A percentile compares a stretch with the other conserved stretches of the same genome.
Evolutionary conservation across 1,284 basidiomycete species (phyloP).

Genomic region (Cryptococcus neoformans): DNA sequence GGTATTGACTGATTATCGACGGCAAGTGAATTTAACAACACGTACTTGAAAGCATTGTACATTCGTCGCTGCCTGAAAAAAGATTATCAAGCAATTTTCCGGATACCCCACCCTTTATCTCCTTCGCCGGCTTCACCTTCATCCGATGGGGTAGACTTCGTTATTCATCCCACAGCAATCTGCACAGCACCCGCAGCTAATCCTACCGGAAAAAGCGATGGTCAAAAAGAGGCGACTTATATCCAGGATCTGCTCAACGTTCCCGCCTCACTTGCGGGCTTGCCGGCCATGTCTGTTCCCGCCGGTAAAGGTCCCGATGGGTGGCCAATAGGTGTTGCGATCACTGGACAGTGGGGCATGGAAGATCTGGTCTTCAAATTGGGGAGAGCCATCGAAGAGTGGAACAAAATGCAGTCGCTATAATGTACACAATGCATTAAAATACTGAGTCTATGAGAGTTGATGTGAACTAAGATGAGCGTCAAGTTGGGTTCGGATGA

Average conservation of each 20-base stretch:
- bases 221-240: slow-evolving; percentile 58
- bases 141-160: slow-evolving; percentile 62
- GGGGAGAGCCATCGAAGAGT: slow-evolving; percentile 43
- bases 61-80: slow-evolving; percentile 66
- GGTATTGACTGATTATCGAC: neutral
- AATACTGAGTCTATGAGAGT: neutral
- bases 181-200: slow-evolving; percentile 65
- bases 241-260: slow-evolving; percentile 91
- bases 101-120: slow-evolving; percentile 48
- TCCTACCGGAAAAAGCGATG: slow-evolving; percentile 3
- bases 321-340: slow-evolving; percentile 82
- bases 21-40: slow-evolving; percentile 87
- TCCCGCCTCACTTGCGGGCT: slow-evolving; percentile 82
- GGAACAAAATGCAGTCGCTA: slow-evolving; percentile 7
- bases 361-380: slow-evolving; percentile 65
- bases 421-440: neutral
- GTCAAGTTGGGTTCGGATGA: slow-evolving; percentile 12
- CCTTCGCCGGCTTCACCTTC: slow-evolving; percentile 10
- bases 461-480: neutral
- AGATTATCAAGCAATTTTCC: slow-evolving; percentile 74
- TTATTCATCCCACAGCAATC: slow-evolving; percentile 82
- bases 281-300: slow-evolving; percentile 80
- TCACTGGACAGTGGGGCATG: slow-evolving; percentile 87
- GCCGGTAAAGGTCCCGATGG: slow-evolving; percentile 56
- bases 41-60: slow-evolving; percentile 86